phyloP scores from a whole-genome alignment of 192 early-diverging fungal genomes.

The Entomortierella parvispora region DNA sequence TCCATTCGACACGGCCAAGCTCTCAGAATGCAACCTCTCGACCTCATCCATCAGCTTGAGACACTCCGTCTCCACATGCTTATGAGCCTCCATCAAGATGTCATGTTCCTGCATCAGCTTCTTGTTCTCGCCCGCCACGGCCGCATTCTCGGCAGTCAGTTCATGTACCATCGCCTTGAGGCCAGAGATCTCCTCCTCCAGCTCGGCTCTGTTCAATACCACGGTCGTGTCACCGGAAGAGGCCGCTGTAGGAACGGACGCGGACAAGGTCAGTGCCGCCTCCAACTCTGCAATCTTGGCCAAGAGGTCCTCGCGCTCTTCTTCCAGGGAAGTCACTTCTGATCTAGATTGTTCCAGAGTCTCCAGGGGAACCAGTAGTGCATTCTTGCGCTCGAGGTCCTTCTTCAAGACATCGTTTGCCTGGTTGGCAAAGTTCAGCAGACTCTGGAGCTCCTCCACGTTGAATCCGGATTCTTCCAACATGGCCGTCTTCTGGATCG shows the following conservation, averaged over 20 bases:
- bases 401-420: constrained; percentile 34
- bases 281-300: constrained; percentile 49
- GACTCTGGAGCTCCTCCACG: constrained; percentile 37
- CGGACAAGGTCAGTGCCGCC: constrained; percentile 26
- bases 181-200: constrained; percentile 53
- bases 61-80: constrained; percentile 77
- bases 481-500: constrained; percentile 51
- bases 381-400: constrained; percentile 20
- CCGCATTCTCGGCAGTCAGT: constrained; percentile 61
- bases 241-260: constrained; percentile 6
- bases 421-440: constrained; percentile 34
- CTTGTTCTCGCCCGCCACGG: constrained; percentile 59
- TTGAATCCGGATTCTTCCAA: constrained; percentile 49
- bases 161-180: constrained; percentile 64
- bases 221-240: constrained; percentile 12
- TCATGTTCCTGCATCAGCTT: constrained; percentile 61
- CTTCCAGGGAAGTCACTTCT: constrained; percentile 44
- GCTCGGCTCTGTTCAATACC: constrained; percentile 41
- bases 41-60: constrained; percentile 81
- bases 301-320: constrained; percentile 60
- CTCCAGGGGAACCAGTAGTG: background rate
- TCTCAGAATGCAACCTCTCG: constrained; percentile 73
- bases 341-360: constrained; percentile 32
- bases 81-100: constrained; percentile 67
- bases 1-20: constrained; percentile 22